phyloP scores from a whole-genome alignment of 768 basidiomycete species.

The Rhodotorula graminis region DNA sequence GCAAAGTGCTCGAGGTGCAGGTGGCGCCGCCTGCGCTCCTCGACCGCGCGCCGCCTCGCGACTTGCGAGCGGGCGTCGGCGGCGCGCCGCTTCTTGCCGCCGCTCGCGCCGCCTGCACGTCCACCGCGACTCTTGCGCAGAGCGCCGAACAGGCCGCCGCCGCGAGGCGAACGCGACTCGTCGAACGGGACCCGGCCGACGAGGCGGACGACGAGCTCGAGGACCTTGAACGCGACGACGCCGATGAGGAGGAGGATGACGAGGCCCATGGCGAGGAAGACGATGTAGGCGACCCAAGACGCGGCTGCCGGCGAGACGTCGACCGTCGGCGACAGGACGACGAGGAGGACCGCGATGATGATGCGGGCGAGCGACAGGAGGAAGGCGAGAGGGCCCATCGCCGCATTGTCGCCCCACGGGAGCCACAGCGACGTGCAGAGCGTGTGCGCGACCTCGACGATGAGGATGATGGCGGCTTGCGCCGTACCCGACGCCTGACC shows the following conservation, averaged over 20 bases:
- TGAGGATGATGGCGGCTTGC: slow-evolving; percentile 81
- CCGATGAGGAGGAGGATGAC: slow-evolving; percentile 76
- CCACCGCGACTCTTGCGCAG: slow-evolving; percentile 58
- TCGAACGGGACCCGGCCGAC: slow-evolving; percentile 75
- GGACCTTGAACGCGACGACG: slow-evolving; percentile 76
- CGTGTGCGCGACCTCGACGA: slow-evolving; percentile 80
- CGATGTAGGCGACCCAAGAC: slow-evolving; percentile 91
- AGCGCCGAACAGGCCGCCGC: slow-evolving; percentile 82
- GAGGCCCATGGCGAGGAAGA: slow-evolving; percentile 71
- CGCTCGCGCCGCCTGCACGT: neutral
- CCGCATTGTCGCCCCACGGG: slow-evolving; percentile 78
- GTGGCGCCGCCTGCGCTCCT: slow-evolving; percentile 23
- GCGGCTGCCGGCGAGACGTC: slow-evolving; percentile 70
- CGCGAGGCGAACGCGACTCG: slow-evolving; percentile 68
- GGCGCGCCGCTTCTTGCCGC: slow-evolving; percentile 41
- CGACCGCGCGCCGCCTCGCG: slow-evolving; percentile 25
- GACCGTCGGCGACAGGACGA: slow-evolving; percentile 84
- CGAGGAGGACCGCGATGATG: slow-evolving; percentile 78
- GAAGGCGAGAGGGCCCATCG: slow-evolving; percentile 94
- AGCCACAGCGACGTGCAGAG: slow-evolving; percentile 58
- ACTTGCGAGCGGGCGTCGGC: slow-evolving; percentile 29
- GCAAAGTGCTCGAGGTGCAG: slow-evolving; percentile 24
- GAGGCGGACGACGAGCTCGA: slow-evolving; percentile 76
- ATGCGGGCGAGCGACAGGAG: slow-evolving; percentile 74
- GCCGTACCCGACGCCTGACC: slow-evolving; percentile 85